Percentiles rank a stretch among this genome's conserved stretches.
phyloP scores from a whole-genome alignment of 306 rosid species.

The Rosa lucieae region DNA sequence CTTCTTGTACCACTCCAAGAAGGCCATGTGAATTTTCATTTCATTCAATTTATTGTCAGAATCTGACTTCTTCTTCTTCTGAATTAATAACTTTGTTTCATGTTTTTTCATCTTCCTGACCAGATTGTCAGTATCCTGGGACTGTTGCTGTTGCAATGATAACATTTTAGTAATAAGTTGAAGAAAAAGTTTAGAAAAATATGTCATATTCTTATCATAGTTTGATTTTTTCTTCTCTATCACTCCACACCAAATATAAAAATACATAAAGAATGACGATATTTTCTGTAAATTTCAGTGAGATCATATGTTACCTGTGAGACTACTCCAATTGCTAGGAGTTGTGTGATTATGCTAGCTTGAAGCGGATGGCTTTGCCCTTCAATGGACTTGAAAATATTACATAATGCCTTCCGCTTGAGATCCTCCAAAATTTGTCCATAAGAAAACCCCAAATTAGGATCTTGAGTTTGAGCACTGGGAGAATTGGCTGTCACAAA shows the following conservation, averaged over 20 bases:
- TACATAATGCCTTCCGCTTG: conserved; percentile 15
- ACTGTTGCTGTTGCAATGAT: conserved; percentile 21
- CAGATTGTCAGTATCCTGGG: not conserved
- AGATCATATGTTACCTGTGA: conserved; percentile 27
- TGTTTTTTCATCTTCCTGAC: not conserved
- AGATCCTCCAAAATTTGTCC: conserved; percentile 33
- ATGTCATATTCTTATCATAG: too few species aligned
- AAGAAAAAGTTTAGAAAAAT: too few species aligned
- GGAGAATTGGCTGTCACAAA: conserved; percentile 20
- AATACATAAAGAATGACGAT: too few species aligned
- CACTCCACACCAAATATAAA: too few species aligned
- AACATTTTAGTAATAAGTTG: not conserved
- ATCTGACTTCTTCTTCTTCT: conserved; percentile 21
- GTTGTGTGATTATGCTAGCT: conserved; percentile 39
- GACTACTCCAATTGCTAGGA: conserved; percentile 37
- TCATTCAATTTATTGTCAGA: conserved; percentile 33
- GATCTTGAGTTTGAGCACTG: too few species aligned
- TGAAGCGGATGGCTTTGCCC: conserved; percentile 15
- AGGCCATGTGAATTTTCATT: conserved; percentile 40
- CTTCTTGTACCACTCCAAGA: conserved; percentile 67
- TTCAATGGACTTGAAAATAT: not conserved
- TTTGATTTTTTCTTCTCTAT: too few species aligned
- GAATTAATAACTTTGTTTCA: not conserved
- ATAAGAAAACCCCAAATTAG: conserved; percentile 20
- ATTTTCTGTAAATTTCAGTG: too few species aligned